Evolutionary conservation across 352 stramenopile genomes (phyloP).

Genomic region (Phytophthora fragariaefolia): DNA sequence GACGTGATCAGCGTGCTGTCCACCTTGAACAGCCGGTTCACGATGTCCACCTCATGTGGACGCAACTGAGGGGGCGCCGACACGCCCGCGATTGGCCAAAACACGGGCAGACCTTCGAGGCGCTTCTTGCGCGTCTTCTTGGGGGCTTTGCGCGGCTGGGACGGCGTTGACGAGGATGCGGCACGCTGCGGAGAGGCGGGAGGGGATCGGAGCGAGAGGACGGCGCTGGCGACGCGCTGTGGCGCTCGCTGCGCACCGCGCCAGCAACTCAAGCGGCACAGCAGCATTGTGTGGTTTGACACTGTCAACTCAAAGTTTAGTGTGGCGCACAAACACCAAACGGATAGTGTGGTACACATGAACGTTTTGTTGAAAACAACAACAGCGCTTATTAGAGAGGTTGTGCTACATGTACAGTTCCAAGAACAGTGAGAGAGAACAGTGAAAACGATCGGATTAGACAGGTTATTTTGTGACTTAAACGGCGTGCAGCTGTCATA

Average conservation of each 20-base stretch:
- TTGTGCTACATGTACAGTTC: too few species aligned
- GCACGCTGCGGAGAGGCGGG: background rate
- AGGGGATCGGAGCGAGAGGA: background rate
- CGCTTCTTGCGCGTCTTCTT: slow-evolving; percentile 63
- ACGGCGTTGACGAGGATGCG: slow-evolving; percentile 4
- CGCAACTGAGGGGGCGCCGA: slow-evolving; percentile 53
- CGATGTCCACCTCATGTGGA: slow-evolving; percentile 67
- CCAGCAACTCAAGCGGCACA: background rate
- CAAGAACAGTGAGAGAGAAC: too few species aligned
- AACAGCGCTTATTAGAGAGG: too few species aligned
- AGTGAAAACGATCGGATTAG: too few species aligned
- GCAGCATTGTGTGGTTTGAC: slow-evolving; percentile 15
- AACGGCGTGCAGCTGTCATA: too few species aligned
- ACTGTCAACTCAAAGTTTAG: background rate
- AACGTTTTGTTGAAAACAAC: too few species aligned
- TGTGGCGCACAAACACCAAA: background rate
- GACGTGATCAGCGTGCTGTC: slow-evolving; percentile 76
- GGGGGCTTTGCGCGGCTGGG: background rate
- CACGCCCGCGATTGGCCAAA: slow-evolving; percentile 69
- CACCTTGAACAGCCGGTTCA: slow-evolving; percentile 66
- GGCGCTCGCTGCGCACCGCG: background rate
- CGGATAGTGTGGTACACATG: too few species aligned
- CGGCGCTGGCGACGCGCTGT: too few species aligned
- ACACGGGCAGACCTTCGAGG: slow-evolving; percentile 47
- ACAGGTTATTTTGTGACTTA: too few species aligned